These are phyloP conservation scores for Spizellomyces sp. DNA, from an alignment of 192 early-diverging fungal species.

Conservation along the genomic window DNA sequence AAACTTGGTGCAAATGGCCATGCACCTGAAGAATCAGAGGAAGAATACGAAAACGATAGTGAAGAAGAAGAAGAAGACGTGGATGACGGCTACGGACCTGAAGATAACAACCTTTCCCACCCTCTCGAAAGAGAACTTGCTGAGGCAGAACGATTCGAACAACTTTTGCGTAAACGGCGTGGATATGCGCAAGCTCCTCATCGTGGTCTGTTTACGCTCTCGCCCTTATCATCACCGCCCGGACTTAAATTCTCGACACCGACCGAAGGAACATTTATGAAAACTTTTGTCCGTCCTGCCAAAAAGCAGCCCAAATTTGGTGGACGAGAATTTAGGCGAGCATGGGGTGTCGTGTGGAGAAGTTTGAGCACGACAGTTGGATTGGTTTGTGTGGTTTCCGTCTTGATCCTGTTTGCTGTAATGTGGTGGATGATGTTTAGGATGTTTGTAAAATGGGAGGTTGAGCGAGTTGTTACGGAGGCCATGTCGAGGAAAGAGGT, in stretches of 20 bases:
- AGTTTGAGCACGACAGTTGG: not conserved
- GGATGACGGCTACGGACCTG: conserved; percentile 1
- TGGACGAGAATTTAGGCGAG: not conserved
- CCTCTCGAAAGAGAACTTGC: conserved; percentile 16
- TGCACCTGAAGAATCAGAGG: not conserved
- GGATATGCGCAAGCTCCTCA: not conserved
- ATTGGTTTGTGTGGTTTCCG: not conserved
- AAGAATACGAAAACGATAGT: not conserved
- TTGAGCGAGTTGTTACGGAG: not conserved
- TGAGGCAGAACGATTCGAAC: conserved; percentile 3
- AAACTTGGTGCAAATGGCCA: not conserved
- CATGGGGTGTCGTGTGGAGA: not conserved
- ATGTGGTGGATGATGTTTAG: not conserved
- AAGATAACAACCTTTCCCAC: not conserved
- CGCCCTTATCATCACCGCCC: not conserved
- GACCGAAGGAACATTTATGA: not conserved
- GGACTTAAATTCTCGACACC: not conserved
- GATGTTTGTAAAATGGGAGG: conserved; percentile 3
- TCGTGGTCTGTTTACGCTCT: not conserved
- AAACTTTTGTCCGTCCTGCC: not conserved
- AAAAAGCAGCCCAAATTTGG: not conserved
- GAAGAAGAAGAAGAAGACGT: not conserved
- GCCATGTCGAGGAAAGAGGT: no score
- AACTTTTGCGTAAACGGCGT: not conserved
- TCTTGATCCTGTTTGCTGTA: not conserved